Evolutionary conservation across 2,329 filamentous ascomycete genomes (phyloP), one percentile per base, ranked within the genome.

Genomic region (Verticillium isaacii): DNA sequence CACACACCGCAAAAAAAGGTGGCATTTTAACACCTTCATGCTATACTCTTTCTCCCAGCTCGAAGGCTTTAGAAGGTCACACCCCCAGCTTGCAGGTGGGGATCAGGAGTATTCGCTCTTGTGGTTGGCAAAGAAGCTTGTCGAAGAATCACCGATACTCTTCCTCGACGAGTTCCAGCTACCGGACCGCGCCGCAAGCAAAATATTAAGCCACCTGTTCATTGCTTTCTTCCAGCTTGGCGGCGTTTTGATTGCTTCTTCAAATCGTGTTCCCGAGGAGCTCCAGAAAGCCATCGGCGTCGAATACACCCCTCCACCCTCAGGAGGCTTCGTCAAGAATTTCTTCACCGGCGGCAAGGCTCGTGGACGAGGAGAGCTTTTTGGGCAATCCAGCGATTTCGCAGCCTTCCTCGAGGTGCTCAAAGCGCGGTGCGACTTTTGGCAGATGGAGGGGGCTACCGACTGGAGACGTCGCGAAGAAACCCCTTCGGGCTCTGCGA

Each of bases 21-120:
- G 89, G 87, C 91, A 94, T 71, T 95, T 93, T 75, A 92, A 92
- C 71, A 92, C 89, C 0, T 95, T 95, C 68, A 95, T 95, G 89
- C 79, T 94, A 9, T 88, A 93, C 66, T 87, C 86, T 0, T 82
- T 93, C 56, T 88, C 90, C 1, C 87, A 88, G 58, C 78, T 95
- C 1, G 91, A 94, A 68, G 77, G 82, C 14, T 82, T 90, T 55
- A 32, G 58, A 14, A 80, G 91, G 68, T 79, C 77, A 62, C 68
- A 70, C 1, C 65, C 67, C 2, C 62, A 66, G 15, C 39, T 66
- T 15, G 64, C 60, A 63, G 58, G 60, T n/a, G 67, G 65, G 23
- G 65, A 73, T 5, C 73, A 67, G 67, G 85, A 92, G 62, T 87
- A 92, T 72, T 90, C 89, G 0, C 73, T 94, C 29, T 75, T 94